Evolutionary conservation across 1,284 basidiomycete genomes (phyloP), one percentile per base, ranked within the genome.

Genomic region (Rhodotorula sp.): DNA sequence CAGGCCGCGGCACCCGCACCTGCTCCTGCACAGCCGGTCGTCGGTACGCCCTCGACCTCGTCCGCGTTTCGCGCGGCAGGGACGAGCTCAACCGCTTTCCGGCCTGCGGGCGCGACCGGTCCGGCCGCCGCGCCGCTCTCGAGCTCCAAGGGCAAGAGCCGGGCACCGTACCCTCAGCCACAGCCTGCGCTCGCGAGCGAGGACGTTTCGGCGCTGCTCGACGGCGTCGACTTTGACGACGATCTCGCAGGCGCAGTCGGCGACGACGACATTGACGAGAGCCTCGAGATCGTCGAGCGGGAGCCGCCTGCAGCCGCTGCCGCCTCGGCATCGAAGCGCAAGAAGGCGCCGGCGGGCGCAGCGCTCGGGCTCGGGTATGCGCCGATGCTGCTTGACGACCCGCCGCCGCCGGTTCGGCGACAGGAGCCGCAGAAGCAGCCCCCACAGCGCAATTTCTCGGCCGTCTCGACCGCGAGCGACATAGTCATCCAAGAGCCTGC

Each of bases 381-480:
- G 10, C 56, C 56, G n/a, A 45, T 45, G n/a, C 19, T 46, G 4
- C 45, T 59, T 17, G 45, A 48, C 58, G 44, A 46, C 14, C 58
- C 58, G 45, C 45, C 25, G 12, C 7, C 1, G 25, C n/a, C 13
- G 23, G 8, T 7, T 3, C n/a, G n/a, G 1, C 27, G 19, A 12
- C 44, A 42, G 16, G 19, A 56, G 55, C 17, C 25, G 8, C 57
- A 45, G 12, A 7, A 12, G 23, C n/a, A 46, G n/a, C 44, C 21
- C 7, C 58, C 17, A 46, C 27, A 49, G n/a, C 60, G 68, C 21
- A 70, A 55, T 0, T 60, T 62, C n/a, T 64, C 68, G 17, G 50
- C 61, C 7, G 41, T 21, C 3, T 70, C 68, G n/a, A 59, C 61
- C 12, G 65, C 42, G 12, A 64, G 61, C 44, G 66, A 72, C 27